Evolutionary conservation across 495 filamentous ascomycete genomes (phyloP), one percentile per base, ranked within the genome.

Genomic region (Neurospora tetraspora): DNA sequence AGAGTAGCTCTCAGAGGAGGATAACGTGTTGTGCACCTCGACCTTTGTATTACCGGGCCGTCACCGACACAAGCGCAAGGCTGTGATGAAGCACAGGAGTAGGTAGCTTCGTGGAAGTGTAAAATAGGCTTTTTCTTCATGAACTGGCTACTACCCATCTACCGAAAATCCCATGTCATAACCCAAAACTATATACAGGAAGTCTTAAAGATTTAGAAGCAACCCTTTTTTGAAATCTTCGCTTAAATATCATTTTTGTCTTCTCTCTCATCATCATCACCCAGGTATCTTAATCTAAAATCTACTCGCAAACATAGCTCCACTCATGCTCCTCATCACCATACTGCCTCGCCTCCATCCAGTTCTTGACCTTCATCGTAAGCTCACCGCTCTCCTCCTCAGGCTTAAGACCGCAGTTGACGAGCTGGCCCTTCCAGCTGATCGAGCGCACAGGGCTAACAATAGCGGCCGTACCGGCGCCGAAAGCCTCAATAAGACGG

Each of bases 281-380:
- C 11, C 23, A 36, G 70, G 42, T 31, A 47, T 43, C 14, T 43
- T 37, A 5, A 39, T 42, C 10, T 59, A 59, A 0, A 59, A 61
- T 61, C 23, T 23, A 18, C 71, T 82, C 81, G 74, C 83, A 85
- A 23, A 81, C 71, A 73, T 87, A 83, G 76, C 93, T 94, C 94
- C 94, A 97, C 71, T 89, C 85, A 80, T 96, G 92, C 78, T 91
- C 85, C 81, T 96, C 94, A 76, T 97, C 94, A 61, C 96, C 96
- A 79, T 98, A 98, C 83, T 97, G 94, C 73, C 94, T 92, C 59
- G 85, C 90, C 83, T 97, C 94, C 74, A 99, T 97, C 96, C 96
- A 99, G 76, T 88, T 87, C 90, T 97, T 97, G 91, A 99, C 93
- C 81, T 87, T 86, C 76, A 87, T 83, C 59, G 96, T 89, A 73